Conservation (phyloP, 768 basidiomycete genomes). For the Collybia nuda region DNA sequence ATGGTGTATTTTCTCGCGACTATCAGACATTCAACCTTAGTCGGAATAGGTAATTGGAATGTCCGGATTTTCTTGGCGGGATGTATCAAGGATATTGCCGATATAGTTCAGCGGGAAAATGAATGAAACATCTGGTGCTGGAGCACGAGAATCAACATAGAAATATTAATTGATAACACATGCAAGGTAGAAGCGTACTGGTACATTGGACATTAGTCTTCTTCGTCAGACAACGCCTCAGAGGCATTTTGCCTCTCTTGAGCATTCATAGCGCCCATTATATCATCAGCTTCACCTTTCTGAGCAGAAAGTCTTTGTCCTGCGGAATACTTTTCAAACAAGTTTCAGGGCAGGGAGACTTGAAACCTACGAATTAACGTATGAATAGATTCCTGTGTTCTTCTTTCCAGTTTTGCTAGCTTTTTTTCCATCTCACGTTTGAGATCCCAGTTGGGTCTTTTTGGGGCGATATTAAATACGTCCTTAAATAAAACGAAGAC, state of each 20-base stretch:
- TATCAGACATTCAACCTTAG: no score
- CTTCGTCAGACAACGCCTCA: slow-evolving; percentile 60
- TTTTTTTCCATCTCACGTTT: slow-evolving; percentile 94
- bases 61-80: no score
- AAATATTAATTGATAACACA: slow-evolving; percentile 10
- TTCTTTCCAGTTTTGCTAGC: slow-evolving; percentile 82
- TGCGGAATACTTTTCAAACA: slow-evolving; percentile 22
- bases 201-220: slow-evolving; percentile 33
- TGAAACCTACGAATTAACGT: slow-evolving; percentile 80
- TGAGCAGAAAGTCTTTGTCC: slow-evolving; percentile 80
- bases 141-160: neutral
- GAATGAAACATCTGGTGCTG: neutral
- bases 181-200: slow-evolving; percentile 18
- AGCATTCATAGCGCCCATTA: slow-evolving; percentile 83
- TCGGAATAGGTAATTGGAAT: no score
- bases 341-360: neutral
- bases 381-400: slow-evolving; percentile 90
- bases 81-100: no score
- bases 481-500: slow-evolving; percentile 48
- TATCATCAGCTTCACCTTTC: slow-evolving; percentile 76
- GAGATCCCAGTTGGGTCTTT: slow-evolving; percentile 94
- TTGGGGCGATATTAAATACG: slow-evolving; percentile 96
- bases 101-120: no score
- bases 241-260: slow-evolving; percentile 58
- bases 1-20: no score